Conservation (phyloP, 2,329 filamentous ascomycete genomes). For the Cryphonectria naterciae region DNA sequence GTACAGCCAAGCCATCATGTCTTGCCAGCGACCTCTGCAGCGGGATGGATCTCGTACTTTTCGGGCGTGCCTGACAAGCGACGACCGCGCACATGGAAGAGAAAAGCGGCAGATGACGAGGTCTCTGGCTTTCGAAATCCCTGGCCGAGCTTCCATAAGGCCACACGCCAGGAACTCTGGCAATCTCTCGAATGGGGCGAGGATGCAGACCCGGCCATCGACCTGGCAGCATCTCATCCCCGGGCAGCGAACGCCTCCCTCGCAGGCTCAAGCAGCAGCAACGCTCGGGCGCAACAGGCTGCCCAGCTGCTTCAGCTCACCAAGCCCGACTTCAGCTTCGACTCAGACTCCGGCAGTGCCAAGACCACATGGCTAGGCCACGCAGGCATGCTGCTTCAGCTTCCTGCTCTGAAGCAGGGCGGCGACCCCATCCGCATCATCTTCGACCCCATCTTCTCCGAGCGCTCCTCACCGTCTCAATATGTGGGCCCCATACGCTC, state of each 20-base stretch:
- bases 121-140: conserved; percentile 35
- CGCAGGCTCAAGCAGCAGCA: background rate
- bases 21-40: background rate
- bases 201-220: conserved; percentile 30
- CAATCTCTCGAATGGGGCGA: conserved; percentile 33
- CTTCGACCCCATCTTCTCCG: conserved; percentile 58
- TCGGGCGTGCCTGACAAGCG: conserved; percentile 17
- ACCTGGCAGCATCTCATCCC: conserved; percentile 32
- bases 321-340: conserved; percentile 34
- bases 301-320: conserved; percentile 30
- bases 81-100: conserved; percentile 3
- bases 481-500: conserved; percentile 55
- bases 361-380: conserved; percentile 74
- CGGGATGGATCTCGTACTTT: conserved; percentile 18
- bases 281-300: conserved; percentile 29
- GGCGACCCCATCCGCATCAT: conserved; percentile 46
- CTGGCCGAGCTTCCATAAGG: conserved; percentile 37
- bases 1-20: conserved; percentile 13
- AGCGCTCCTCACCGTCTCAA: conserved; percentile 43
- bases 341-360: conserved; percentile 20
- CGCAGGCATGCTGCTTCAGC: conserved; percentile 74
- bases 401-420: conserved; percentile 46
- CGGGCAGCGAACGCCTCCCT: background rate
- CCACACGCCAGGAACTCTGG: conserved; percentile 30
- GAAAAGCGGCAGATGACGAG: background rate